Conservation (phyloP, 345 rosid genomes). For the Populus alba region DNA sequence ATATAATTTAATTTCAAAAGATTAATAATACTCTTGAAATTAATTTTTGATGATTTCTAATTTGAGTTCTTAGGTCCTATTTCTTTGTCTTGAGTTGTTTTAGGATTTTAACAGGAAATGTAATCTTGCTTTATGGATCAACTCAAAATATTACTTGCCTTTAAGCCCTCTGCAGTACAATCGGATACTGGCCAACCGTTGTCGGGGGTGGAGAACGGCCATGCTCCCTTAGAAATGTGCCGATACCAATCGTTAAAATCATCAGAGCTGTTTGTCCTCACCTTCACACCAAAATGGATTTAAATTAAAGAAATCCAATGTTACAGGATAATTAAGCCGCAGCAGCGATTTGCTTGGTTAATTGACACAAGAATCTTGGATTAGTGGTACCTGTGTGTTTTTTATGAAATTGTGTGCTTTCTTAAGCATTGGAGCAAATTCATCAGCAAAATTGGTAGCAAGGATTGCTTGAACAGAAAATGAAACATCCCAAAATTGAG, state of each 20-base stretch:
- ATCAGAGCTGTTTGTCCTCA: conserved; percentile 30
- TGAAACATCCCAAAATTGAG: conserved; percentile 65
- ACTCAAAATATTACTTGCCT: conserved; percentile 25
- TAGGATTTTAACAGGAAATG: no score
- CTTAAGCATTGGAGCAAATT: conserved; percentile 45
- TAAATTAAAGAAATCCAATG: not conserved
- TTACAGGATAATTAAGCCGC: not conserved
- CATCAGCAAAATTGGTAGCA: conserved; percentile 45
- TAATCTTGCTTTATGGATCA: not conserved
- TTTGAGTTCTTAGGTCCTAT: not conserved
- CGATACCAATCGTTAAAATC: conserved; percentile 44
- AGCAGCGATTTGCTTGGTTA: not conserved
- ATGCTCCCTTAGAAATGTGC: conserved; percentile 60
- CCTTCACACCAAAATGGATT: conserved; percentile 15
- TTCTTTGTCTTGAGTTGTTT: not conserved
- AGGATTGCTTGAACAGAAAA: conserved; percentile 60
- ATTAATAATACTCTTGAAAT: not conserved
- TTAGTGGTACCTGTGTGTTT: conserved; percentile 41
- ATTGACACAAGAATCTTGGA: not conserved
- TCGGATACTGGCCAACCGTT: conserved; percentile 71
- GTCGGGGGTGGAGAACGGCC: conserved; percentile 72
- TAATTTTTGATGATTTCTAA: not conserved
- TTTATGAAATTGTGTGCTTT: conserved; percentile 60
- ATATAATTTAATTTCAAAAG: no score
- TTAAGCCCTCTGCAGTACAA: conserved; percentile 59